A percentile compares a stretch with the other conserved stretches of the same genome.
phyloP scores from a whole-genome alignment of 306 rosid genomes.

The Prinsepia uniflora region DNA sequence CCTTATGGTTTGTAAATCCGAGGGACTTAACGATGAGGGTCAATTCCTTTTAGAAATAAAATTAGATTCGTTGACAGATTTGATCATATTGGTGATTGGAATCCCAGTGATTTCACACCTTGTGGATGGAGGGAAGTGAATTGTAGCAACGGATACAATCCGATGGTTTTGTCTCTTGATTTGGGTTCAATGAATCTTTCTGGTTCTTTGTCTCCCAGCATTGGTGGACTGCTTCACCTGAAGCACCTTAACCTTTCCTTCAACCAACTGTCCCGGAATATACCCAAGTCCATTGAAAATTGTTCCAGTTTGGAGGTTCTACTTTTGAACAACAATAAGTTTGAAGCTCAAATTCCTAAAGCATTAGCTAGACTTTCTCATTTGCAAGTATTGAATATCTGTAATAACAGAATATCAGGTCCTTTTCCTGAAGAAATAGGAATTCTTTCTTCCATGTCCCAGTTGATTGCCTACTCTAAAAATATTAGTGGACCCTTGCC shows the following conservation, averaged over 20 bases:
- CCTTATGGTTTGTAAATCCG: slow-evolving; percentile 21
- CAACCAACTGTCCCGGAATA: slow-evolving; percentile 43
- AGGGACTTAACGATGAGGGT: slow-evolving; percentile 52
- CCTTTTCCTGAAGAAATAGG: slow-evolving; percentile 64
- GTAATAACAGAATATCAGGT: slow-evolving; percentile 66
- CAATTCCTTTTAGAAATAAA: slow-evolving; percentile 53
- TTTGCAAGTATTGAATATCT: slow-evolving; percentile 53
- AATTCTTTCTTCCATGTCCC: slow-evolving; percentile 50
- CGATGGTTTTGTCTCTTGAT: slow-evolving; percentile 43
- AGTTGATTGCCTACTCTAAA: slow-evolving; percentile 60
- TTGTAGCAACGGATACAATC: slow-evolving; percentile 39
- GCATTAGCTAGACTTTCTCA: slow-evolving; percentile 54
- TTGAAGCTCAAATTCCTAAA: slow-evolving; percentile 58
- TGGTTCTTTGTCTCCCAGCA: slow-evolving; percentile 52
- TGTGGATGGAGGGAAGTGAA: slow-evolving; percentile 72
- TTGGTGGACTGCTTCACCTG: slow-evolving; percentile 55
- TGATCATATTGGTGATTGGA: slow-evolving; percentile 51
- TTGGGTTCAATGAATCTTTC: slow-evolving; percentile 62
- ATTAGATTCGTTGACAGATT: slow-evolving; percentile 38
- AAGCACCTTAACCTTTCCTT: slow-evolving; percentile 48
- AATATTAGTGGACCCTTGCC: slow-evolving; percentile 65
- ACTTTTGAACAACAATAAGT: slow-evolving; percentile 51
- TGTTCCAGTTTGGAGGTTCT: slow-evolving; percentile 52
- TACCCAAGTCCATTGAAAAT: slow-evolving; percentile 61
- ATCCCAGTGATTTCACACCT: slow-evolving; percentile 58